These are phyloP conservation scores for Quercus ilex DNA, from an alignment of 306 rosid genomes.

Conservation along the genomic window DNA sequence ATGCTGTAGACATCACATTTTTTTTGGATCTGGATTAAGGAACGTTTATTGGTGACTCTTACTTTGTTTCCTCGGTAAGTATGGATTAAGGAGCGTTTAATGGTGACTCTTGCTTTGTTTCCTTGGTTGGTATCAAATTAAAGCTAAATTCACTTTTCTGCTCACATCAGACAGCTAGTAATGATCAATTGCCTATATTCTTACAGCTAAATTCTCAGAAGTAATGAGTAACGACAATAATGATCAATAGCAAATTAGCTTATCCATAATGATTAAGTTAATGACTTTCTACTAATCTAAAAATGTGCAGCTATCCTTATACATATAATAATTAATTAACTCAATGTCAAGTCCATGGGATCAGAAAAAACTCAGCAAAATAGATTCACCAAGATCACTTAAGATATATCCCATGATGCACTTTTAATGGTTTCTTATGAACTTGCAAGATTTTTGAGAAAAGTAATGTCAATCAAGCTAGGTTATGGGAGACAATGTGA, in stretches of 20 bases:
- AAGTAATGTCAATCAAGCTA: constrained; percentile 14
- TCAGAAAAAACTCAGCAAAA: neutral
- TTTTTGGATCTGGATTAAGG: neutral
- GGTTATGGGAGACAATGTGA: constrained; percentile 31
- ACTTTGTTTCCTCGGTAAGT: too few species aligned
- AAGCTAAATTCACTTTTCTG: neutral
- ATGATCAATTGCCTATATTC: neutral
- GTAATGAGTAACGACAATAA: neutral
- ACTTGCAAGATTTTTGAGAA: constrained; percentile 8
- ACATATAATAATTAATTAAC: neutral
- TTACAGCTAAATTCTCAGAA: neutral
- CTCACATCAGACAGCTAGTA: neutral
- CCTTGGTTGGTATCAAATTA: neutral
- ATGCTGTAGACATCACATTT: too few species aligned
- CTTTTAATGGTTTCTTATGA: constrained; percentile 15
- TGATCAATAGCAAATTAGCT: neutral
- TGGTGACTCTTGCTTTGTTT: neutral
- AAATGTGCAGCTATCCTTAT: neutral
- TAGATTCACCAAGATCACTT: neutral
- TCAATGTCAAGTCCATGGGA: neutral
- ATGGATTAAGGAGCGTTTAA: neutral
- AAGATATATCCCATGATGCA: constrained; percentile 8
- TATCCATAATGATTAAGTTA: neutral
- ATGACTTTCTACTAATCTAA: neutral
- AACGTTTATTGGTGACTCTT: neutral